Evolutionary conservation across 2,329 filamentous ascomycete genomes (phyloP), one percentile per base, ranked within the genome.

Genomic region (Phyllosticta citribraziliensis): DNA sequence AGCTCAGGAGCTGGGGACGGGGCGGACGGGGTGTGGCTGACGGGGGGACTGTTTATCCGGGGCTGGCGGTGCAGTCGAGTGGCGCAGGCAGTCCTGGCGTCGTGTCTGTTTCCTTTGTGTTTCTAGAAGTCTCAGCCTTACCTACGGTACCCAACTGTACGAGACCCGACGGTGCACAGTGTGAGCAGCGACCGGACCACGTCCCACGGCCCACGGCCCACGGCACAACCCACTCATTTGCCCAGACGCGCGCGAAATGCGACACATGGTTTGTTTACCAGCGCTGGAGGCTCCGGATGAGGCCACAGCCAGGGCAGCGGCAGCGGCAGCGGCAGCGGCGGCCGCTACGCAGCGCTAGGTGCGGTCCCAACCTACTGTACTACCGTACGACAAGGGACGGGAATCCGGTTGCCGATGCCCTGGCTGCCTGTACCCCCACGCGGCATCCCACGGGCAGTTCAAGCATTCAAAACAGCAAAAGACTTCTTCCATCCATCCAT

Each of bases 351-450:
- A 8, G 27, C 8, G 27, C 27, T 30, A 30, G 33, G 33, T 40
- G 11, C 33, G 33, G 33, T 40, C 11, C 33, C 33, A 40, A 40
- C 33, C 33, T 40, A 40, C n/a, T n/a, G n/a, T n/a, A n/a, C n/a
- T n/a, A n/a, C n/a, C n/a, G n/a, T n/a, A n/a, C 1, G 17, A 40
- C 11, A 54, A 53, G 55, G 58, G 58, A 54, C 40, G 55, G 58
- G 58, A 61, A 61, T 52, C 40, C 51, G 58, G 58, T 61, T 61
- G 58, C 58, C 58, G 58, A 61, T 30, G 24, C n/a, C n/a, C n/a
- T n/a, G n/a, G n/a, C n/a, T n/a, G n/a, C 19, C 47, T 53, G 14
- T 14, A 56, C 58, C 58, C 58, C 58, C 58, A 60, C 58, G 58
- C 57, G 17, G 27, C 57, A 35, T 20, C 27, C 54, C 35, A 40